Percentiles rank a stretch among this genome's conserved stretches.
Evolutionary conservation across 2,329 filamentous ascomycete species (phyloP).

Genomic region (Cladosporium sp.): DNA sequence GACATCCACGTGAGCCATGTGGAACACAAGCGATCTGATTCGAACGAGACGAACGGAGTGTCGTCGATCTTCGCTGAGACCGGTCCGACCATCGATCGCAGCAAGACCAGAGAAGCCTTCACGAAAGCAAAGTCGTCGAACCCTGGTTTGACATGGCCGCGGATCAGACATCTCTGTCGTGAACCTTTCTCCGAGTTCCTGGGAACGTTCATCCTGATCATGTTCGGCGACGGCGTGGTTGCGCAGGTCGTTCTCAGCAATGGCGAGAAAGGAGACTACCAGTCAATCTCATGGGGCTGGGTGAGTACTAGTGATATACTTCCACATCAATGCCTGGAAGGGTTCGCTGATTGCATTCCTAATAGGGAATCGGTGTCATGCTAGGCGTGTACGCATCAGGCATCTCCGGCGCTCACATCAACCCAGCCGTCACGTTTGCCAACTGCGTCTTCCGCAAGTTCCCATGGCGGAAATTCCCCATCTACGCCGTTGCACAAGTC

Average conservation of each 20-base stretch:
- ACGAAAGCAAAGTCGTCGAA: slow-evolving; percentile 20
- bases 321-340: too few species aligned
- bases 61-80: slow-evolving; percentile 7
- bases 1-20: slow-evolving; percentile 19
- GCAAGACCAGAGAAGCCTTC: slow-evolving; percentile 22
- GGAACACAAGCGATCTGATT: slow-evolving; percentile 19
- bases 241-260: slow-evolving; percentile 62
- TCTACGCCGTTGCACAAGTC: slow-evolving; percentile 57
- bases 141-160: slow-evolving; percentile 48
- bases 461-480: slow-evolving; percentile 59
- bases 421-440: slow-evolving; percentile 61
- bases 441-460: slow-evolving; percentile 66
- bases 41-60: slow-evolving; percentile 8
- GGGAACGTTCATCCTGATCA: slow-evolving; percentile 62
- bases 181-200: slow-evolving; percentile 66
- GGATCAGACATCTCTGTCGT: slow-evolving; percentile 47
- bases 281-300: slow-evolving; percentile 48
- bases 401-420: slow-evolving; percentile 34
- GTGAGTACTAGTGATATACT: slow-evolving; percentile 11
- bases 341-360: slow-evolving; percentile 12
- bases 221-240: slow-evolving; percentile 66
- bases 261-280: slow-evolving; percentile 46
- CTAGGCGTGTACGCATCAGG: slow-evolving; percentile 48
- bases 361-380: slow-evolving; percentile 59
- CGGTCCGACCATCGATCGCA: slow-evolving; percentile 28